These are phyloP conservation scores for Apiotrichum sp. DNA, from an alignment of 1,284 basidiomycete genomes.

Conservation along the genomic window DNA sequence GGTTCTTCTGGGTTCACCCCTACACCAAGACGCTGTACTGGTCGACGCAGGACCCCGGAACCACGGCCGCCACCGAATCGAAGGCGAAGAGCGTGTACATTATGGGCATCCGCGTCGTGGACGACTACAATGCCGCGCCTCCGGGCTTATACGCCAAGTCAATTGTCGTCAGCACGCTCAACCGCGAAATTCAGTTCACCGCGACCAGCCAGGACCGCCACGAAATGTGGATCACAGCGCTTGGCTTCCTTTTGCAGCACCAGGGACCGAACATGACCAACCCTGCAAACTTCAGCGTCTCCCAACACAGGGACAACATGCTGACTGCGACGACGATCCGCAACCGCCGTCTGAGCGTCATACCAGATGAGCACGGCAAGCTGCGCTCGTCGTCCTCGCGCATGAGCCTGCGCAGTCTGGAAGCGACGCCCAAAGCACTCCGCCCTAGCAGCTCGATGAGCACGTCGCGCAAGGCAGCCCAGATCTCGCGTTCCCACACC, in stretches of 20 bases:
- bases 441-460: constrained; percentile 48
- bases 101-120: constrained; percentile 78
- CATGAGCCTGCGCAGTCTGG: constrained; percentile 35
- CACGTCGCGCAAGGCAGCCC: constrained; percentile 51
- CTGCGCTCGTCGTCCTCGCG: constrained; percentile 21
- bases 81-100: constrained; percentile 98
- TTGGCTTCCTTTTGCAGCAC: constrained; percentile 43
- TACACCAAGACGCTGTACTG: constrained; percentile 98
- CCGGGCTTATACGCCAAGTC: constrained; percentile 89
- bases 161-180: constrained; percentile 84
- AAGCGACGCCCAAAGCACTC: constrained; percentile 42
- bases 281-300: constrained; percentile 10
- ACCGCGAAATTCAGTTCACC: constrained; percentile 96
- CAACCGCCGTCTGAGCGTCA: constrained; percentile 21
- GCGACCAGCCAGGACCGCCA: constrained; percentile 89
- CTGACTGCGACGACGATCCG: background rate
- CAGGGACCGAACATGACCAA: constrained; percentile 21
- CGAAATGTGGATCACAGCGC: constrained; percentile 81
- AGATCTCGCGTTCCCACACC: constrained; percentile 60
- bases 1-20: constrained; percentile 99
- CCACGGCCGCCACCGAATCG: constrained; percentile 76
- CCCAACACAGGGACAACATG: background rate
- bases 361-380: constrained; percentile 40
- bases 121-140: constrained; percentile 88
- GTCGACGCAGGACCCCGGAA: constrained; percentile 90